Evolutionary conservation across 1,284 basidiomycete species (phyloP), one percentile per base, ranked within the genome.

Genomic region (Phellinidium pouzarii): DNA sequence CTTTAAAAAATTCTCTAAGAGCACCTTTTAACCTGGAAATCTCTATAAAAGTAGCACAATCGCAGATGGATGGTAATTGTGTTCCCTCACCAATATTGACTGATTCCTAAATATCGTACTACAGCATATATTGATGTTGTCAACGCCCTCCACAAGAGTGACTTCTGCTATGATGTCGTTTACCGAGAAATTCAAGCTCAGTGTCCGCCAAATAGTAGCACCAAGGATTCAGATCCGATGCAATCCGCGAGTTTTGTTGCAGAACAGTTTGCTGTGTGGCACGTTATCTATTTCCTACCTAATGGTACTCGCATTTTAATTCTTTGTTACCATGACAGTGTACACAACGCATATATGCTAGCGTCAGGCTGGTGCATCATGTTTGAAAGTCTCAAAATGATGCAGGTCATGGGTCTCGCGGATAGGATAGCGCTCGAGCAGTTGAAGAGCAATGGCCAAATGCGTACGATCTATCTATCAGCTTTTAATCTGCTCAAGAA

Each of bases 311-410:
- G 3, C n/a, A 12, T 23, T 31, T 19, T 38, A 44, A 26, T 11
- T n/a, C 7, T 31, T 7, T 20, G 11, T 43, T 50, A 37, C 27
- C n/a, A n/a, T n/a, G 37, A 45, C 46, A 88, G 85, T 64, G 74
- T 89, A 49, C 87, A 90, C 65, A 90, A 90, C 63, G 66, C 79
- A 4, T 87, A 87, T 65, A 79, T 84, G 76, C 71, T 89, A 44
- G 82, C 86, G 20, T 80, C 85, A 9, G 82, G 78, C 3, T 90
- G 87, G 87, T 81, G 74, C 57, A 70, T 88, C 48, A 76, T 85
- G 14, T 67, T 74, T 14, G 73, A 82, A 50, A 71, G 70, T 27
- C 66, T 89, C 42, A 71, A 71, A 42, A 70, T 76, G 25, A 66
- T 89, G 44, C 68, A 74, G 19, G 66, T 73, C 12, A 68, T 72